Conservation (phyloP, 2,329 filamentous ascomycete genomes). For the Neopestalotiopsis rosae region DNA sequence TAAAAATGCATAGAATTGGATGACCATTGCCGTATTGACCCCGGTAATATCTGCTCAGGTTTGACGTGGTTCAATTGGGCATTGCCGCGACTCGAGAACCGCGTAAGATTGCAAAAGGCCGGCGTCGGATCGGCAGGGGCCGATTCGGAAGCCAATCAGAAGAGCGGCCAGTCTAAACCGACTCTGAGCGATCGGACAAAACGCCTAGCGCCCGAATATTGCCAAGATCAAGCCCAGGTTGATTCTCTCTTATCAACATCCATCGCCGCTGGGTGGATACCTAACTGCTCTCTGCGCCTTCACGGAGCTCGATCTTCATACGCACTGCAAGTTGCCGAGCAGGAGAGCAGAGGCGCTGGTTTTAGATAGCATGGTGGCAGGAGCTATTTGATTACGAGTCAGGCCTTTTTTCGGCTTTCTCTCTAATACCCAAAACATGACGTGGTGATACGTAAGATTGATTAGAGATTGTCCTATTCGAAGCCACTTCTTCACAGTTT, state of each 20-base stretch:
- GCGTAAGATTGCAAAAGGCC: not conserved
- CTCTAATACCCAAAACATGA: not conserved
- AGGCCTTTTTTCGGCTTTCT: not conserved
- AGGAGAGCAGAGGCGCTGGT: too few relatives aligned
- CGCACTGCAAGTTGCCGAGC: not conserved
- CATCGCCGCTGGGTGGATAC: not conserved
- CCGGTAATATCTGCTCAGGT: too few relatives aligned
- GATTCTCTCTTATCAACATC: not conserved
- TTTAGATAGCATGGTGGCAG: not conserved
- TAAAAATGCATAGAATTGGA: too few relatives aligned
- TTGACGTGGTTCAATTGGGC: too few relatives aligned
- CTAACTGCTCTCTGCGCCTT: too few relatives aligned
- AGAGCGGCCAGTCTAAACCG: not conserved
- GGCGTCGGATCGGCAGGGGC: not conserved
- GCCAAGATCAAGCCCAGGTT: not conserved
- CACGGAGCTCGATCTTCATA: not conserved
- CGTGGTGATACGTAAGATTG: not conserved
- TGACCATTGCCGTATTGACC: too few relatives aligned
- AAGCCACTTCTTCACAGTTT: not conserved
- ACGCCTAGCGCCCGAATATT: constrained; percentile 3
- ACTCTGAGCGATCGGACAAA: not conserved
- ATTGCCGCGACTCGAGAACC: too few relatives aligned
- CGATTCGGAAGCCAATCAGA: not conserved
- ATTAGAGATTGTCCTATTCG: not conserved
- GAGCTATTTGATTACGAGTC: not conserved